Conservation (phyloP, 768 basidiomycete genomes). For the Mycena metata region DNA sequence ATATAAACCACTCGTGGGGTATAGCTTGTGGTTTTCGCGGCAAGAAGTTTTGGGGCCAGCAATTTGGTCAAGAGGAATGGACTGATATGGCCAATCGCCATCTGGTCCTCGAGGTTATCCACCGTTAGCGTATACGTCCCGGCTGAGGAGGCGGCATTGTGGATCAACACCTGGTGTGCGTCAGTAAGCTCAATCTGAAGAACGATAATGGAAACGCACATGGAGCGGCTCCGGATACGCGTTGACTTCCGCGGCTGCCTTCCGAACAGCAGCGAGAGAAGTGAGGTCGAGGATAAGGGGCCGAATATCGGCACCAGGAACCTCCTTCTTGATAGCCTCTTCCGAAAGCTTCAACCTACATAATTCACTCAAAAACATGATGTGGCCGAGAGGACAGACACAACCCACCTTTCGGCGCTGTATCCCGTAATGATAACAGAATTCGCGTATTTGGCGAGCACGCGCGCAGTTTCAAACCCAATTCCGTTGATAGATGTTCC, state of each 20-base stretch:
- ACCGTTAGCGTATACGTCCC: conserved; percentile 14
- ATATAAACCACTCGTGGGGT: conserved; percentile 25
- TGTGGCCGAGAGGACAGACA: not conserved
- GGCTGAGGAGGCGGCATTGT: conserved; percentile 22
- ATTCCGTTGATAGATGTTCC: not conserved
- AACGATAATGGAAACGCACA: not conserved
- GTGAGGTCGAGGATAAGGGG: conserved; percentile 21
- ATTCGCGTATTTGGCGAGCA: conserved; percentile 16
- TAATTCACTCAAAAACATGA: not conserved
- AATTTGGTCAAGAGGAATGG: conserved; percentile 31
- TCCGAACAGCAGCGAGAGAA: conserved; percentile 11
- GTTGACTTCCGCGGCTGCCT: conserved; percentile 31
- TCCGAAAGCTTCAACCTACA: not conserved
- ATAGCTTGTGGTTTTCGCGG: not conserved
- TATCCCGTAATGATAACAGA: conserved; percentile 25
- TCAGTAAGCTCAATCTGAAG: not conserved
- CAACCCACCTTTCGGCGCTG: conserved; percentile 7
- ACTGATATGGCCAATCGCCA: conserved; percentile 18
- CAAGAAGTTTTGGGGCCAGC: conserved; percentile 20
- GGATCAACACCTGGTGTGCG: conserved; percentile 18
- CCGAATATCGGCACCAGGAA: conserved; percentile 13
- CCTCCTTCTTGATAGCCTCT: conserved; percentile 11
- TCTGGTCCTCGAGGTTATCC: conserved; percentile 22
- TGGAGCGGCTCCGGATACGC: conserved; percentile 18
- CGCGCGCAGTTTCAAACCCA: not conserved